Evolutionary conservation across 805 yeast genomes (phyloP), one percentile per base, ranked within the genome.

Genomic region (Candida incommunis): DNA sequence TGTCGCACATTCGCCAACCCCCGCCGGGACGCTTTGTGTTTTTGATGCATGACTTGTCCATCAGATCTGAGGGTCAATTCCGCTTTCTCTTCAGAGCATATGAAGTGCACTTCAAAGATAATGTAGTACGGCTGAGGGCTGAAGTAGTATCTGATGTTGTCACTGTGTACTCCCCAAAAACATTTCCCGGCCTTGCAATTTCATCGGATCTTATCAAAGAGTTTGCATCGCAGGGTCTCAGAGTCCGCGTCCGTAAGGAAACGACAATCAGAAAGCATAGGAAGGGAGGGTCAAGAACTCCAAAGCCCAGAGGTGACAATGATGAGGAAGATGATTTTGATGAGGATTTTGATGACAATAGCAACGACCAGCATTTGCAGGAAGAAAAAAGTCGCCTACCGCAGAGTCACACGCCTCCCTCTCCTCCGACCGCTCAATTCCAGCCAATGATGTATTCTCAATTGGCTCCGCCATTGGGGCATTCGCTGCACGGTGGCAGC

Each of bases 41-140:
- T 44, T 49, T 61, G 15, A 54, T 61, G 37, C 58, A 53, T 25
- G 65, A 61, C 47, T 47, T 61, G 26, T 53, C 62, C 21, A 56
- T 61, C 27, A 55, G 64, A 11, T 60, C 55, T 40, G 65, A 61
- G 42, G 65, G 65, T 31, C 15, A 46, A 7, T 61, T 60, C 48
- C 49, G 54, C 20, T 48, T 61, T 16, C 46, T 50, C n/a, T 61
- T 61, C 43, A 46, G 53, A 20, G 49, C 60, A 2, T 61, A 50
- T 47, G 65, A 61, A 44, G 47, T 55, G 23, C 49, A 50, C 22
- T 44, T 52, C 13, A 42, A 35, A n/a, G 41, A 45, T 2, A 48
- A 49, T n/a, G 44, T 44, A 3, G 48, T 57, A 22, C 41, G 24
- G 3, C 47, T 47, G 23, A 45, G 60, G 20, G 54, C 52, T 3